Percentiles rank a stretch among this genome's conserved stretches.
Conservation (phyloP, 441 rosid genomes). For the Arabidopsis hybrid region DNA sequence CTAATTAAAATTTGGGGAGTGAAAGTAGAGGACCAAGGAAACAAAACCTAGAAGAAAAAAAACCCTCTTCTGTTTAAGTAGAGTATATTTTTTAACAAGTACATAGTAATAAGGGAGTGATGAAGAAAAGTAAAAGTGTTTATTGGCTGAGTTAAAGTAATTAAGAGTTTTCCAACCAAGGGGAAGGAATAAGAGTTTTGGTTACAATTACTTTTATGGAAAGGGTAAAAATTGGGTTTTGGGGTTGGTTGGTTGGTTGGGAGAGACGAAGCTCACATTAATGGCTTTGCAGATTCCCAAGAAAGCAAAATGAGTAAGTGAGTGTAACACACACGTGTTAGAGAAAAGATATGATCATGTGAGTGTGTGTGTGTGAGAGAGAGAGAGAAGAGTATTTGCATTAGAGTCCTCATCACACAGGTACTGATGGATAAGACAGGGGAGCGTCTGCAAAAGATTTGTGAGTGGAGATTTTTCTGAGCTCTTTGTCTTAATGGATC, state of each 20-base stretch:
- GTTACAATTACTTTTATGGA: slow-evolving; percentile 20
- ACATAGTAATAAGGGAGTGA: slow-evolving; percentile 34
- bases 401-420: slow-evolving; percentile 16
- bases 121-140: not conserved
- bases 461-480: slow-evolving; percentile 20
- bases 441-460: slow-evolving; percentile 38
- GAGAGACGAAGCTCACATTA: slow-evolving; percentile 51
- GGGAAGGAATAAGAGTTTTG: slow-evolving; percentile 36
- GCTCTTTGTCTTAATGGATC: slow-evolving; percentile 43
- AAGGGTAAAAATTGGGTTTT: not conserved
- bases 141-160: slow-evolving; percentile 16
- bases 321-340: slow-evolving; percentile 34
- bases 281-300: slow-evolving; percentile 95
- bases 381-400: slow-evolving; percentile 2
- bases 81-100: slow-evolving; percentile 8
- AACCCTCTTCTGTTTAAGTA: not conserved
- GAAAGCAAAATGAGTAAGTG: slow-evolving; percentile 32
- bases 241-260: slow-evolving; percentile 57
- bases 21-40: not conserved
- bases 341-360: slow-evolving; percentile 23
- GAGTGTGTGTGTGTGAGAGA: slow-evolving; percentile 2
- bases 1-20: slow-evolving; percentile 41
- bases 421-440: slow-evolving; percentile 41
- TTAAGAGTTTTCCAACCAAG: slow-evolving; percentile 35
- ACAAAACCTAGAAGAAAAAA: not conserved